Evolutionary conservation across 495 filamentous ascomycete genomes (phyloP).

Genomic region (Penicillium chermesinum): DNA sequence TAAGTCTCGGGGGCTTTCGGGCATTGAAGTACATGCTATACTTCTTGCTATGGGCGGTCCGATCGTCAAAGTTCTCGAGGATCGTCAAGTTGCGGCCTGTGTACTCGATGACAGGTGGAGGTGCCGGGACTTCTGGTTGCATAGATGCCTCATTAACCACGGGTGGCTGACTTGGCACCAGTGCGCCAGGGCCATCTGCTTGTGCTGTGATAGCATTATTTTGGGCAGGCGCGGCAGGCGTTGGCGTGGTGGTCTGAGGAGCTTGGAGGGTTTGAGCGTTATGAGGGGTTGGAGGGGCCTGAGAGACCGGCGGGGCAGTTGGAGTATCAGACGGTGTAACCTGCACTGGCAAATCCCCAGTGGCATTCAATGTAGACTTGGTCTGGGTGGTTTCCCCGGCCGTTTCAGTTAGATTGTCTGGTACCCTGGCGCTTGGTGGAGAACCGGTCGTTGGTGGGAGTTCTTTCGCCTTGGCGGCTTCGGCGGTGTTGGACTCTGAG

Average conservation of each 20-base stretch:
- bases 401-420: slow-evolving; percentile 5
- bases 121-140: slow-evolving; percentile 19
- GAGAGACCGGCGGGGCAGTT: slow-evolving; percentile 4
- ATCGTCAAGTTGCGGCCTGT: slow-evolving; percentile 48
- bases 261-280: slow-evolving; percentile 4
- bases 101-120: slow-evolving; percentile 43
- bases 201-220: slow-evolving; percentile 13
- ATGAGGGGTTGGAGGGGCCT: slow-evolving; percentile 10
- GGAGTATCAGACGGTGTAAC: slow-evolving; percentile 4
- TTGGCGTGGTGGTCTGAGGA: slow-evolving; percentile 7
- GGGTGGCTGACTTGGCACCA: slow-evolving; percentile 9
- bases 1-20: slow-evolving; percentile 43
- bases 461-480: neutral
- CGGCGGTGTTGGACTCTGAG: neutral
- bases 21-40: slow-evolving; percentile 49
- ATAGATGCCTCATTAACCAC: slow-evolving; percentile 6
- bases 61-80: slow-evolving; percentile 52
- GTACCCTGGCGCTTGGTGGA: neutral
- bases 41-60: slow-evolving; percentile 45
- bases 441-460: neutral
- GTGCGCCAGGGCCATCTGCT: neutral
- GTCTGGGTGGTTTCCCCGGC: slow-evolving; percentile 5
- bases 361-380: neutral
- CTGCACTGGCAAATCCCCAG: slow-evolving; percentile 1
- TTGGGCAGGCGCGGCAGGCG: slow-evolving; percentile 16